Conservation (phyloP, 2,329 filamentous ascomycete species). For the Zalaria sp. region DNA sequence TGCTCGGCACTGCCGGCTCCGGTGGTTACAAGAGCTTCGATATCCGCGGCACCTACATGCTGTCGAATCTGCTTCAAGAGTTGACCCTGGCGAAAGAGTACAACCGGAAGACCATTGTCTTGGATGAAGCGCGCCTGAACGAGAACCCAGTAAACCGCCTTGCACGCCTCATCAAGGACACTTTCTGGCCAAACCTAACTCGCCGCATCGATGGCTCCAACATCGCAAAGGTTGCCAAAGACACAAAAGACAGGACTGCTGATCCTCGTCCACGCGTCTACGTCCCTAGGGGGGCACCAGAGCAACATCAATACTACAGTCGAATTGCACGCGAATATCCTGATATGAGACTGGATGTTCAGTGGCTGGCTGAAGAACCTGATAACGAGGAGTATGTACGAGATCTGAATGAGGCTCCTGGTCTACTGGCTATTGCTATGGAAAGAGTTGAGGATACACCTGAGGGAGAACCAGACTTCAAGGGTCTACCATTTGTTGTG, state of each 20-base stretch:
- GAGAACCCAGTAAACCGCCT: slow-evolving; percentile 90
- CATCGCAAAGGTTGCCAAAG: slow-evolving; percentile 72
- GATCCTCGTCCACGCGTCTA: slow-evolving; percentile 88
- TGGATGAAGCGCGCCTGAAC: slow-evolving; percentile 81
- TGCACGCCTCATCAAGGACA: slow-evolving; percentile 70
- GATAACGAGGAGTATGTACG: slow-evolving; percentile 49
- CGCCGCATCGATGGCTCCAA: slow-evolving; percentile 78
- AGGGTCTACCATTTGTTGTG: slow-evolving; percentile 87
- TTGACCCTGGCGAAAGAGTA: slow-evolving; percentile 84
- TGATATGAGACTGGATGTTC: slow-evolving; percentile 76
- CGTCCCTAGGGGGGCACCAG: slow-evolving; percentile 67
- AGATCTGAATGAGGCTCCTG: slow-evolving; percentile 75
- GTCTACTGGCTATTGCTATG: slow-evolving; percentile 81
- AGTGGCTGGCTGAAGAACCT: slow-evolving; percentile 62
- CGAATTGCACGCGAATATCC: slow-evolving; percentile 65
- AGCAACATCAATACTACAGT: slow-evolving; percentile 81
- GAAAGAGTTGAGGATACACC: slow-evolving; percentile 48
- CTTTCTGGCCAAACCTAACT: slow-evolving; percentile 88
- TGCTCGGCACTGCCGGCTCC: slow-evolving; percentile 71
- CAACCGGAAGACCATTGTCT: slow-evolving; percentile 74
- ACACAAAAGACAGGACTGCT: slow-evolving; percentile 90
- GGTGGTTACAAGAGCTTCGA: slow-evolving; percentile 80
- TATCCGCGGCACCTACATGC: slow-evolving; percentile 89
- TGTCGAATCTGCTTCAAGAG: slow-evolving; percentile 92
- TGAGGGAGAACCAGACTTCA: slow-evolving; percentile 56